Conservation (phyloP, 306 rosid genomes). For the Vigna nakashimae region DNA sequence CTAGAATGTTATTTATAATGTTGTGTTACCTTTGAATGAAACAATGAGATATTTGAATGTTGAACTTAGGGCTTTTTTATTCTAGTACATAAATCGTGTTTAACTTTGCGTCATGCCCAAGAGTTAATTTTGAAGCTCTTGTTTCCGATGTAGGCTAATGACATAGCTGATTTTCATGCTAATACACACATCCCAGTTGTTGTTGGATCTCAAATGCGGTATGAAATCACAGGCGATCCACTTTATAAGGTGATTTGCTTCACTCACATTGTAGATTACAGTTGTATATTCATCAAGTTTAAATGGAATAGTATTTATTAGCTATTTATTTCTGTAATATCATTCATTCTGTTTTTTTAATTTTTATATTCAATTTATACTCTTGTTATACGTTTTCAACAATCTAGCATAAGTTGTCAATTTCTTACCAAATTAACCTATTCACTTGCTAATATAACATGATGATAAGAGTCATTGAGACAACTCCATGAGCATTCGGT, state of each 20-base stretch:
- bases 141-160: conserved; percentile 65
- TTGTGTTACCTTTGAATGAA: no score
- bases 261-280: conserved; percentile 20
- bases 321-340: not conserved
- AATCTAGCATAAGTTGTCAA: not conserved
- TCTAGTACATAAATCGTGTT: conserved; percentile 3
- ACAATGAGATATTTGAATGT: not conserved
- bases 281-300: conserved; percentile 9
- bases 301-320: not conserved
- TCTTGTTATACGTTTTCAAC: no score
- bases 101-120: conserved; percentile 11
- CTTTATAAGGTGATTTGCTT: conserved; percentile 71
- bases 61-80: not conserved
- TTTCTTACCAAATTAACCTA: not conserved
- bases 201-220: conserved; percentile 87
- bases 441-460: not conserved
- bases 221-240: conserved; percentile 88
- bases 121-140: conserved; percentile 11
- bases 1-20: no score
- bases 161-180: conserved; percentile 73
- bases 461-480: conserved; percentile 11
- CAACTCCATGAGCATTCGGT: not conserved
- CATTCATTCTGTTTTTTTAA: conserved; percentile 8
- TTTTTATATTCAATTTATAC: no score
- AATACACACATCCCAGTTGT: conserved; percentile 94